Base-by-base conservation (phyloP, 805 yeast species). In the Yarrowia osloensis region DNA sequence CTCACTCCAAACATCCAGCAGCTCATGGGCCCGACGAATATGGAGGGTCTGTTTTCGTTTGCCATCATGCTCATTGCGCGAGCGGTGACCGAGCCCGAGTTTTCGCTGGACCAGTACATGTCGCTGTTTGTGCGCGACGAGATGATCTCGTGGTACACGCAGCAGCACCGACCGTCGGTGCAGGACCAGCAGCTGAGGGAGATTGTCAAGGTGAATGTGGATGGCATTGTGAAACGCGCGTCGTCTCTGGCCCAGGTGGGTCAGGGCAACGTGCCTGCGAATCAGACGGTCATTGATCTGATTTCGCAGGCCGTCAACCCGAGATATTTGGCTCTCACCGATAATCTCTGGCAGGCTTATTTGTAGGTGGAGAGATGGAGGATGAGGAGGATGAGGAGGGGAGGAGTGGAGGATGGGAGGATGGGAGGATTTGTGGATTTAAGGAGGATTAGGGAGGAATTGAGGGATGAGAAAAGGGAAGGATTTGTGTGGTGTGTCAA, bases 61-160 rank as follows among this genome's bases (percentile, higher is more conserved):
- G 86, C 92, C 71, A 81, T 95, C 55, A 86, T 93, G 82, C 84
- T 87, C 26, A 90, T 94, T 74, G 95, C 98, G 0, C 85, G 91
- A 74, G 93, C 97, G 5, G 81, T 96, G 70, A 84, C 94, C 11
- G 97, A 92, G 73, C 96, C 97, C 0, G 97, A 92, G 72, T 90
- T 91, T 70, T 97, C 94, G 71, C 81, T 95, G 76, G 97, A 90
- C 73, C 96, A 92, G 69, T 92, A 89, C 77, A 79, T 95, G 78
- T 90, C 97, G n/a, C 81, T 95, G 71, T 94, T 95, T 78, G 97
- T 96, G 22, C 86, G 98, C 68, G 99, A 95, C 78, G 99, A 95
- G 77, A 89, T 94, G 19, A 86, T 93, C 63, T 87, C 97, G 0
- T 94, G 98, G 98, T 93, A 88, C 76, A 86, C 93, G 44, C 97